These are phyloP conservation scores for Trichosporon inkin DNA, from an alignment of 1,284 basidiomycete species.

Conservation along the genomic window DNA sequence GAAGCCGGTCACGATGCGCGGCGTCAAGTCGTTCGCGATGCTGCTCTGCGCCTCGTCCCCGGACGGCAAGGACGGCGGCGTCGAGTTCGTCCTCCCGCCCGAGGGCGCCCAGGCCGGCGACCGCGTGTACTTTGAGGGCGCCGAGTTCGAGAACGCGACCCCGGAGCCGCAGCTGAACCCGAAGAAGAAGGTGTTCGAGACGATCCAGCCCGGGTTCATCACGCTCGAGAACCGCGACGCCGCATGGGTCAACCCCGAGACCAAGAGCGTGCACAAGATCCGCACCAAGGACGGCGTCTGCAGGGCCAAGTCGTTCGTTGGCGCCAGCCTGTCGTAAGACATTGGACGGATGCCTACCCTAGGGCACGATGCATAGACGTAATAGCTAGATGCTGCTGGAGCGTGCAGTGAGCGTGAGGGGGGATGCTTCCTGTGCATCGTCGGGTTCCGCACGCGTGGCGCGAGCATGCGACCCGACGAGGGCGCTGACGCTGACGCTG, in stretches of 20 bases:
- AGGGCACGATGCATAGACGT: slow-evolving; percentile 6
- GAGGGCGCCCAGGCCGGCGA: slow-evolving; percentile 82
- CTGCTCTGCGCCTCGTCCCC: slow-evolving; percentile 72
- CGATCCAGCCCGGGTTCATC: slow-evolving; percentile 82
- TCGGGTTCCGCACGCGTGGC: too few species aligned
- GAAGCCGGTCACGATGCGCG: slow-evolving; percentile 92
- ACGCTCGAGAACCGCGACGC: slow-evolving; percentile 81
- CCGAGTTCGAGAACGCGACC: slow-evolving; percentile 66
- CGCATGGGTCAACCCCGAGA: slow-evolving; percentile 81
- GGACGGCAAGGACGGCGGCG: slow-evolving; percentile 82
- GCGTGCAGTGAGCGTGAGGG: too few species aligned
- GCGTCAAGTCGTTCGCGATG: slow-evolving; percentile 95
- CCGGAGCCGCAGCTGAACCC: slow-evolving; percentile 83
- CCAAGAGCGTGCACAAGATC: slow-evolving; percentile 76
- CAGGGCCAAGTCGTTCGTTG: slow-evolving; percentile 72
- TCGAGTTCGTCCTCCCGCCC: slow-evolving; percentile 86
- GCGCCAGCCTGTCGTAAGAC: slow-evolving; percentile 74
- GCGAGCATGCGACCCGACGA: too few species aligned
- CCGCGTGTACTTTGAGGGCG: slow-evolving; percentile 85
- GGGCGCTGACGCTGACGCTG: too few species aligned
- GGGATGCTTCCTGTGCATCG: too few species aligned
- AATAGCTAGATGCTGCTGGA: not conserved
- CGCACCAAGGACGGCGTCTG: slow-evolving; percentile 79
- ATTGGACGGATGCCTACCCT: not conserved
- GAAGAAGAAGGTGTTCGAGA: slow-evolving; percentile 97